These are phyloP conservation scores for Eleusine coracana DNA, from an alignment of 176 grass and related monocot species.

Conservation along the genomic window DNA sequence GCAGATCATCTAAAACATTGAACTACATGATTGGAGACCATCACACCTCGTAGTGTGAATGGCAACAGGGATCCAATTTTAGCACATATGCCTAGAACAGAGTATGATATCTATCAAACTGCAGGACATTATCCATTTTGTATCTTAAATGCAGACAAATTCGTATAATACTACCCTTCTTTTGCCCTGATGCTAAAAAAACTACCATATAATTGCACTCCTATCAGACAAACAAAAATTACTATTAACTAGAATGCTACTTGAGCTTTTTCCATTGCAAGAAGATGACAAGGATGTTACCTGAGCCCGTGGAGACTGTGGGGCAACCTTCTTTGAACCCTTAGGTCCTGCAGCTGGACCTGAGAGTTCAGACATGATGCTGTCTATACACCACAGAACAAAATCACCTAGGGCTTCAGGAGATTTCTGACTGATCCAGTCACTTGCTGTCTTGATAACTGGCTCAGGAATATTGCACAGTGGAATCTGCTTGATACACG, in stretches of 20 bases:
- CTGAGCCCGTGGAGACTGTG: constrained; percentile 83
- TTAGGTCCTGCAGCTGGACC: constrained; percentile 62
- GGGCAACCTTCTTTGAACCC: constrained; percentile 72
- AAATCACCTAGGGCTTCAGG: constrained; percentile 77
- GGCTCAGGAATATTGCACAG: constrained; percentile 76
- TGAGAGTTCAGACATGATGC: constrained; percentile 78
- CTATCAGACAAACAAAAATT: background rate
- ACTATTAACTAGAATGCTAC: background rate
- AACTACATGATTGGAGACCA: constrained; percentile 12
- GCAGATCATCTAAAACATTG: background rate
- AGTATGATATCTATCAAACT: background rate
- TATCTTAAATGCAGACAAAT: background rate
- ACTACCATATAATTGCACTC: background rate
- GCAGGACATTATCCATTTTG: background rate
- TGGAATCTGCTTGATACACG: constrained; percentile 60
- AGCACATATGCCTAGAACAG: constrained; percentile 9
- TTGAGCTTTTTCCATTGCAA: background rate
- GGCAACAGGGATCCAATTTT: background rate
- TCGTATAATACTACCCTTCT: background rate
- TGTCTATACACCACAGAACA: constrained; percentile 89
- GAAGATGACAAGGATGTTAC: constrained; percentile 40
- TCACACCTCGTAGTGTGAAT: background rate
- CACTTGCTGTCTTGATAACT: constrained; percentile 71
- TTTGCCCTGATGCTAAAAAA: background rate
- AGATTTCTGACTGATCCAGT: constrained; percentile 83